These are phyloP conservation scores for Pseudoscleropodium purum DNA, from an alignment of 225 moss, liverwort and hornwort genomes.

Conservation along the genomic window DNA sequence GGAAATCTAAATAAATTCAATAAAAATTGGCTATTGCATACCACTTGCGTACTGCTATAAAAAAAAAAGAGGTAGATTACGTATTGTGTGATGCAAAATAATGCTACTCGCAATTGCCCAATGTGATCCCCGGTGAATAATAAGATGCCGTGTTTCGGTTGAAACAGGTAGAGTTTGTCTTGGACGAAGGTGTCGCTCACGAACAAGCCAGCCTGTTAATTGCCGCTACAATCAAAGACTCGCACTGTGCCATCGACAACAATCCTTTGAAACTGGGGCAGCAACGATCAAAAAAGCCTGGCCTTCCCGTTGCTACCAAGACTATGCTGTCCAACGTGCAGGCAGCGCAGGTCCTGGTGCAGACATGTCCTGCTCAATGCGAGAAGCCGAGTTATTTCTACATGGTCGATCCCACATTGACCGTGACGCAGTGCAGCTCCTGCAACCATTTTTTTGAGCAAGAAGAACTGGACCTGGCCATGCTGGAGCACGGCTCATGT, in stretches of 20 bases:
- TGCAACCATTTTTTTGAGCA: conserved; percentile 89
- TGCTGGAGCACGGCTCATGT: conserved; percentile 57
- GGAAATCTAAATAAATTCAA: not conserved
- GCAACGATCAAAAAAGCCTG: conserved; percentile 10
- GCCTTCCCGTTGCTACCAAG: conserved; percentile 41
- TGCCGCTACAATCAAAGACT: not conserved
- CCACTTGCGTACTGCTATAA: not conserved
- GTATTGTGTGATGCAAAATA: not conserved
- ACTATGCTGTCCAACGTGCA: conserved; percentile 46
- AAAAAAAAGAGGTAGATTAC: too few species aligned
- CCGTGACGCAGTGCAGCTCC: conserved; percentile 43
- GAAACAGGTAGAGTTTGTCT: conserved; percentile 65
- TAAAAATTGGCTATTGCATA: not conserved
- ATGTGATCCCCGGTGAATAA: not conserved
- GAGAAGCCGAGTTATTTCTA: conserved; percentile 64
- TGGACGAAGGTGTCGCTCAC: conserved; percentile 46
- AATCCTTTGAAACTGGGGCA: conserved; percentile 48
- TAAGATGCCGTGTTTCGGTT: not conserved
- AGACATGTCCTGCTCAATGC: conserved; percentile 26
- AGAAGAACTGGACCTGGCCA: conserved; percentile 69
- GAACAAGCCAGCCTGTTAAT: conserved; percentile 51
- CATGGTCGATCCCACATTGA: conserved; percentile 35
- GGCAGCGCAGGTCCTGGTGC: conserved; percentile 44
- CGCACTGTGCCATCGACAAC: not conserved
- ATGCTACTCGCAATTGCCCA: not conserved